Conservation (phyloP, 495 filamentous ascomycete species). For the Podospora anserina region DNA sequence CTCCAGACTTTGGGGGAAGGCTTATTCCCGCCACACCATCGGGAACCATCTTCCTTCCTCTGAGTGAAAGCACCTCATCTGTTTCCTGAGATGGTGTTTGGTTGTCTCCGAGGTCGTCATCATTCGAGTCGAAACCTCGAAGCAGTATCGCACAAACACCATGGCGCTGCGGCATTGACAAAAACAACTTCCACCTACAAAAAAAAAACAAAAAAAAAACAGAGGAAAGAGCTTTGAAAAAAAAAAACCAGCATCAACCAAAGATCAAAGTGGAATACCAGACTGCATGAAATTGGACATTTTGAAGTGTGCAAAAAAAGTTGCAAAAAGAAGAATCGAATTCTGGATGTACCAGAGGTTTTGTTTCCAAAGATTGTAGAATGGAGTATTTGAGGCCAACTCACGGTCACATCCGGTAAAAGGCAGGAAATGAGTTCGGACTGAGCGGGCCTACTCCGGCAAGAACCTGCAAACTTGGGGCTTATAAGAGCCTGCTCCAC, state of each 20-base stretch:
- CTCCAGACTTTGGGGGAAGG: neutral
- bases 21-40: neutral
- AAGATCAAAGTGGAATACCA: neutral
- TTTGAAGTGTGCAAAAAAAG: constrained; percentile 12
- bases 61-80: too few relatives aligned
- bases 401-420: constrained; percentile 43
- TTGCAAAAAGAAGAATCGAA: constrained; percentile 31
- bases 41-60: neutral
- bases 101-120: too few relatives aligned
- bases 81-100: too few relatives aligned
- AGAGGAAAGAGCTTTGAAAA: too few relatives aligned
- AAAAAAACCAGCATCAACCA: neutral
- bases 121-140: too few relatives aligned
- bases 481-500: constrained; percentile 20
- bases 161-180: too few relatives aligned
- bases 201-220: neutral
- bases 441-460: constrained; percentile 36
- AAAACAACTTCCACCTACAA: neutral
- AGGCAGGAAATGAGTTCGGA: constrained; percentile 42
- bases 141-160: neutral
- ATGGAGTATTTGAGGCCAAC: constrained; percentile 39
- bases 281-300: neutral
- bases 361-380: constrained; percentile 36
- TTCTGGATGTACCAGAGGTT: constrained; percentile 32
- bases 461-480: neutral